Evolutionary conservation across 495 filamentous ascomycete genomes (phyloP).

Genomic region (Talaromyces thailandensis): DNA sequence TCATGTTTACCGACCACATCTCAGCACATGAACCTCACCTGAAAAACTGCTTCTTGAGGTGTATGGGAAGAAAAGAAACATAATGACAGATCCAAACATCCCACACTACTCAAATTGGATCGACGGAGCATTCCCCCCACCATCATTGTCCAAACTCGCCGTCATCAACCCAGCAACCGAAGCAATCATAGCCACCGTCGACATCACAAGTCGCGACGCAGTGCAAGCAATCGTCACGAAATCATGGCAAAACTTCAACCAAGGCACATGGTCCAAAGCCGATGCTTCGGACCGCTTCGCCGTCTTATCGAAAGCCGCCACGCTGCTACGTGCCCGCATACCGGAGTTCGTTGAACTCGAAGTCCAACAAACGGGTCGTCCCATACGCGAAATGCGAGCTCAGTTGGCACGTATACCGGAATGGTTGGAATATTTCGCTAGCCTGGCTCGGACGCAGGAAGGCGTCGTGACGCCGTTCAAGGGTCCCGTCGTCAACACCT

Average conservation of each 20-base stretch:
- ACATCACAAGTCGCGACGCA: slow-evolving; percentile 40
- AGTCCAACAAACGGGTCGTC: slow-evolving; percentile 52
- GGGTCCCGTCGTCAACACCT: slow-evolving; percentile 52
- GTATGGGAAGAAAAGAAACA: not conserved
- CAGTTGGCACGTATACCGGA: slow-evolving; percentile 52
- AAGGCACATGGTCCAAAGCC: slow-evolving; percentile 49
- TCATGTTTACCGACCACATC: not conserved
- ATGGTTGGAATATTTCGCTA: slow-evolving; percentile 59
- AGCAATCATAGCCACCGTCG: slow-evolving; percentile 27
- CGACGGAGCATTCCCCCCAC: slow-evolving; percentile 13
- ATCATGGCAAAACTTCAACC: slow-evolving; percentile 41
- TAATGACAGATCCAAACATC: not conserved
- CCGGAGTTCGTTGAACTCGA: slow-evolving; percentile 46
- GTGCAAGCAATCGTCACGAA: slow-evolving; percentile 34
- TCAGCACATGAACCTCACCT: not conserved
- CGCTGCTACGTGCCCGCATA: slow-evolving; percentile 38
- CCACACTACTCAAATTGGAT: slow-evolving; percentile 21
- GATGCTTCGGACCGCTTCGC: slow-evolving; percentile 43
- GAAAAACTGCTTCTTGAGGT: not conserved
- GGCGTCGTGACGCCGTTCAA: slow-evolving; percentile 50
- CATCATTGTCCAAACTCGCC: slow-evolving; percentile 8
- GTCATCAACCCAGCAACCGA: slow-evolving; percentile 18
- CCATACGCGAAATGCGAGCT: slow-evolving; percentile 55
- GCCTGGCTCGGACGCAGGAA: slow-evolving; percentile 50
- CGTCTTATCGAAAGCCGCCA: slow-evolving; percentile 47